Percentiles rank a stretch among this genome's conserved stretches.
Conservation (phyloP, 2,329 filamentous ascomycete genomes). For the Paracoccidioides lutzii region DNA sequence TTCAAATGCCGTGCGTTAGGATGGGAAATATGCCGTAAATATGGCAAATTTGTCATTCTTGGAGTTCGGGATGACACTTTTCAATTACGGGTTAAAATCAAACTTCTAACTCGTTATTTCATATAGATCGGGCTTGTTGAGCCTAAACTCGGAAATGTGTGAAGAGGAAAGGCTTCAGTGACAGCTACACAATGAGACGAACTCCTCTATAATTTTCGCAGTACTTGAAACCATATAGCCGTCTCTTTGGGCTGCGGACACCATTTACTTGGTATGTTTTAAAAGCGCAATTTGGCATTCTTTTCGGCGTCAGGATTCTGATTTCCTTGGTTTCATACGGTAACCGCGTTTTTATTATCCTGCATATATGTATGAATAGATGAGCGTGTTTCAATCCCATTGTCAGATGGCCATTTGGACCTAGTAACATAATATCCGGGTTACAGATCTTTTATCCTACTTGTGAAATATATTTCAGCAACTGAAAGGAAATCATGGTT, state of each 20-base stretch:
- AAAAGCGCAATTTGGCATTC: not conserved
- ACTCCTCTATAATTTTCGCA: not conserved
- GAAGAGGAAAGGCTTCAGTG: not conserved
- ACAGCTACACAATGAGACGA: not conserved
- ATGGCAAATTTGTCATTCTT: not conserved
- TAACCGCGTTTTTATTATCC: not conserved
- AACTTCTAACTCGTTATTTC: not conserved
- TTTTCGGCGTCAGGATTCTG: not conserved
- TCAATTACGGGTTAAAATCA: not conserved
- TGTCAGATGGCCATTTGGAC: not conserved
- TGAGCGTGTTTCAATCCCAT: not conserved
- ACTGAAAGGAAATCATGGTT: not conserved
- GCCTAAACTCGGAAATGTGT: constrained; percentile 12
- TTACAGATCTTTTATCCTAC: no score
- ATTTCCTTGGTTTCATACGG: not conserved
- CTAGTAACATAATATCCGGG: not conserved
- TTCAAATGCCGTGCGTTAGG: not conserved
- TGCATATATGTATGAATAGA: not conserved
- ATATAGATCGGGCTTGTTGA: constrained; percentile 24
- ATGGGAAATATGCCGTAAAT: not conserved
- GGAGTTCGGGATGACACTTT: not conserved
- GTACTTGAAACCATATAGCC: not conserved
- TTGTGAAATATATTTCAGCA: not conserved
- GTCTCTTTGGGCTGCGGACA: not conserved
- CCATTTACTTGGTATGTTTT: not conserved